Evolutionary conservation across 2,329 filamentous ascomycete species (phyloP), one percentile per base, ranked within the genome.

Genomic region (Beauveria sp.): DNA sequence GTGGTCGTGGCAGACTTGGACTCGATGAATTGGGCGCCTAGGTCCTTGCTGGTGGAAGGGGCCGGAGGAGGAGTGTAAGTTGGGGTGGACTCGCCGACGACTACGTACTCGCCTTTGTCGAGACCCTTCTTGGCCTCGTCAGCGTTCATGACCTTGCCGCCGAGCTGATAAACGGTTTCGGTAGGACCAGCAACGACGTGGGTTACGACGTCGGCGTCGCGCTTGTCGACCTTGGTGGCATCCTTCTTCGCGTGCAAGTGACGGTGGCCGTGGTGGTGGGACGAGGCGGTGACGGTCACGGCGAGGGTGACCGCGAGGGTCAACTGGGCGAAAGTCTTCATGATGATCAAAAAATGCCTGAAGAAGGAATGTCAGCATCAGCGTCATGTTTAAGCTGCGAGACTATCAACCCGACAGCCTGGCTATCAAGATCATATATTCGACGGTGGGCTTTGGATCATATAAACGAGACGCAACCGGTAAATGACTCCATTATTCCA

Each of bases 81-180:
- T 54, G 83, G 83, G 16, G 75, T 76, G 50, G 81, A 78, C 70
- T 85, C 83, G 66, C 85, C 83, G 51, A 88, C 78, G 54, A 89
- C 77, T 52, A 88, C 79, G 77, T 86, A 95, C 52, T 84, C 82
- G 58, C 91, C 89, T 64, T 87, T 82, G 62, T 81, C 76, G 67
- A 98, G 81, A 65, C 91, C 91, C 60, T 83, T 72, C 76, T 88
- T 81, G 59, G 91, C 91, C 63, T 91, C 82, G 0, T 82, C 74
- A 63, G 82, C 75, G 58, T 79, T 78, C 67, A 96, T 81, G 40
- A 77, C 65, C 69, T 86, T 68, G 63, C 87, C 88, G 63, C 88
- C 84, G 59, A 93, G 78, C 71, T 88, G 81, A 76, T 93, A 97
- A 61, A 88, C 82, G 61, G 87, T 84, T 67, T 86, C 82, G 57